Evolutionary conservation across 768 basidiomycete species (phyloP).

Genomic region (Clitopilus passeckerianus): DNA sequence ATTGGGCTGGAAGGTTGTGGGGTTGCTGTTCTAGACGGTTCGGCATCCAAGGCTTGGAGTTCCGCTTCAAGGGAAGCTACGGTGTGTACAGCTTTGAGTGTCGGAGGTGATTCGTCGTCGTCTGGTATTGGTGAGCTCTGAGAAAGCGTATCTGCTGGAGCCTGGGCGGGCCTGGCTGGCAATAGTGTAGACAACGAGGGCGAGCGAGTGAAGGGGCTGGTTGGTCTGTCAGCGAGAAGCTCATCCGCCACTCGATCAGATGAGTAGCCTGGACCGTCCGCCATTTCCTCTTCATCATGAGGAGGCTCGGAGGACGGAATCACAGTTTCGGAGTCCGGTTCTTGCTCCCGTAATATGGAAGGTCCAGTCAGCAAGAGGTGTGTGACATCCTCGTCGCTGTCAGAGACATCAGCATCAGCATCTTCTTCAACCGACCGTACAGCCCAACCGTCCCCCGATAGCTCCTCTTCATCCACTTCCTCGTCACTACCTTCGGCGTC

Average conservation of each 20-base stretch:
- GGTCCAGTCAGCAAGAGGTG: constrained; percentile 4
- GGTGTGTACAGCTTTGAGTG: too few relatives aligned
- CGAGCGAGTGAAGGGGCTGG: not conserved
- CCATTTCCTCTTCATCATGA: constrained; percentile 1
- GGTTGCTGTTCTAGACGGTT: too few relatives aligned
- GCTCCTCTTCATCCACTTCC: too few relatives aligned
- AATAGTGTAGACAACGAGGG: not conserved
- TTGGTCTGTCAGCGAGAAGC: not conserved
- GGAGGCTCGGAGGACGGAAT: not conserved
- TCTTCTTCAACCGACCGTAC: constrained; percentile 16
- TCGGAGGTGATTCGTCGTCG: too few relatives aligned
- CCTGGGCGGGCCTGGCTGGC: not conserved
- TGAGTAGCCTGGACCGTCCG: not conserved
- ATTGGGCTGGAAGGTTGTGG: too few relatives aligned
- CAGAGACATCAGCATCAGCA: constrained; percentile 3
- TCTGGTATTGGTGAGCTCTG: too few relatives aligned
- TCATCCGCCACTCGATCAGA: not conserved
- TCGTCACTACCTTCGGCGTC: constrained; percentile 18
- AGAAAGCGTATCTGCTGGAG: not conserved
- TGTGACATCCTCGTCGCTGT: constrained; percentile 10
- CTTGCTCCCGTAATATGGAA: not conserved
- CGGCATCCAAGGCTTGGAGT: too few relatives aligned
- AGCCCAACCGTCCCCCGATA: constrained; percentile 4
- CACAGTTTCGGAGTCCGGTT: not conserved
- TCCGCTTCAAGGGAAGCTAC: too few relatives aligned